Evolutionary conservation across 1,139 yeast species (phyloP).

Genomic region (Scheffersomyces segobiensis): DNA sequence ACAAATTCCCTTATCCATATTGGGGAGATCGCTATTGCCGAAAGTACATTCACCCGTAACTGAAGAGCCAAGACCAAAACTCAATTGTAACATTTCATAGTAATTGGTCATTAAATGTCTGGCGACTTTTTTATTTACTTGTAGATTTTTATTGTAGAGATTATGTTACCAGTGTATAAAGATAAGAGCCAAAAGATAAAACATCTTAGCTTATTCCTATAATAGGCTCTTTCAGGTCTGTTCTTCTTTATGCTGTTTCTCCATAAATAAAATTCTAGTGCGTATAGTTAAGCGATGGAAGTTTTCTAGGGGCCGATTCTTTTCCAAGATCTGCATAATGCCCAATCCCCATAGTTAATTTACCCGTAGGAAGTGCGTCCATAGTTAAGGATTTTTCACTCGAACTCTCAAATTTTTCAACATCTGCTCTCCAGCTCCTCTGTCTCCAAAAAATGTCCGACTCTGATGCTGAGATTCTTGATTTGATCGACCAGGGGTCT

Average conservation of each 20-base stretch:
- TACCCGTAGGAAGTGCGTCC: not conserved
- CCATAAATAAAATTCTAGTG: not conserved
- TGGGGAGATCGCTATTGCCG: not conserved
- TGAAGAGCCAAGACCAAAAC: not conserved
- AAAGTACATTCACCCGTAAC: not conserved
- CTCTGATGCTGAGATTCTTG: conserved; percentile 26
- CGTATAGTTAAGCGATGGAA: not conserved
- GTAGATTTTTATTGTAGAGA: not conserved
- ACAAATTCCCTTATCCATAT: not conserved
- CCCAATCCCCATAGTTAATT: not conserved
- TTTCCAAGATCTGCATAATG: not conserved
- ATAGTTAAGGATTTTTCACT: not conserved
- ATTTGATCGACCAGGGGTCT: conserved; percentile 56
- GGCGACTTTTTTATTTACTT: not conserved
- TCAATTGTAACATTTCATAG: not conserved
- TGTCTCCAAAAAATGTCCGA: conserved; percentile 20
- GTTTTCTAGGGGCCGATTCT: not conserved
- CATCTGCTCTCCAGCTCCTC: not conserved
- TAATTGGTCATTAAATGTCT: not conserved
- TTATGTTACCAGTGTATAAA: no score
- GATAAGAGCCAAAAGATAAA: no score
- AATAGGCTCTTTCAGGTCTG: not conserved
- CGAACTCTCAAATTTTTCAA: not conserved
- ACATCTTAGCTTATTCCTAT: no score
- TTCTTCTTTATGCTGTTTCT: not conserved